Conservation (phyloP, 1,284 basidiomycete genomes). For the Marasmius fiardii region DNA sequence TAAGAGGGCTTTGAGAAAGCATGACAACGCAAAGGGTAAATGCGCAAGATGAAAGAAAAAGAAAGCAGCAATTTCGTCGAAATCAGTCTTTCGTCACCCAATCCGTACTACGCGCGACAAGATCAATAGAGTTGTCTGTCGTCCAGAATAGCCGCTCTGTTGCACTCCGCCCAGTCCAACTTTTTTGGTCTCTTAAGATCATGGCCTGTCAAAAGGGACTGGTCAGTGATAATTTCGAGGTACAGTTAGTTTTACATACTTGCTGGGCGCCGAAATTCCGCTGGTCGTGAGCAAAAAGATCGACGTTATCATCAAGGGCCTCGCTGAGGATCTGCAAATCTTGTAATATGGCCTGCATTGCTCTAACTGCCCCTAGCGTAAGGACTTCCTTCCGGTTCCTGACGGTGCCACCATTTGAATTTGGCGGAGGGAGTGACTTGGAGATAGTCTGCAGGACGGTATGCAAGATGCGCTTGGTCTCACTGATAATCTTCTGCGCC, state of each 20-base stretch:
- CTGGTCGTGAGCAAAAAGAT: slow-evolving; percentile 85
- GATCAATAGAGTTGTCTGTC: slow-evolving; percentile 80
- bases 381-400: slow-evolving; percentile 76
- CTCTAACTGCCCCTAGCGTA: slow-evolving; percentile 65
- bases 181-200: slow-evolving; percentile 89
- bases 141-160: slow-evolving; percentile 90
- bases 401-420: slow-evolving; percentile 37
- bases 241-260: slow-evolving; percentile 40
- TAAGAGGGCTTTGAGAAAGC: neutral
- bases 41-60: neutral
- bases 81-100: slow-evolving; percentile 75
- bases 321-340: slow-evolving; percentile 84
- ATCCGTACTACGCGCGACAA: slow-evolving; percentile 76
- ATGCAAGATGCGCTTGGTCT: slow-evolving; percentile 85
- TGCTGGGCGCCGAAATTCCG: slow-evolving; percentile 93
- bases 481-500: slow-evolving; percentile 82
- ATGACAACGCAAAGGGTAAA: neutral
- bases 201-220: slow-evolving; percentile 60
- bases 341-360: slow-evolving; percentile 79
- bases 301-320: slow-evolving; percentile 86
- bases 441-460: slow-evolving; percentile 81
- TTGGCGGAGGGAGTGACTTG: slow-evolving; percentile 59
- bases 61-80: neutral
- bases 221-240: slow-evolving; percentile 5
- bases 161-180: slow-evolving; percentile 84